Conservation (phyloP, 208 protist genomes). For the Acanthamoeba culbertsoni region DNA sequence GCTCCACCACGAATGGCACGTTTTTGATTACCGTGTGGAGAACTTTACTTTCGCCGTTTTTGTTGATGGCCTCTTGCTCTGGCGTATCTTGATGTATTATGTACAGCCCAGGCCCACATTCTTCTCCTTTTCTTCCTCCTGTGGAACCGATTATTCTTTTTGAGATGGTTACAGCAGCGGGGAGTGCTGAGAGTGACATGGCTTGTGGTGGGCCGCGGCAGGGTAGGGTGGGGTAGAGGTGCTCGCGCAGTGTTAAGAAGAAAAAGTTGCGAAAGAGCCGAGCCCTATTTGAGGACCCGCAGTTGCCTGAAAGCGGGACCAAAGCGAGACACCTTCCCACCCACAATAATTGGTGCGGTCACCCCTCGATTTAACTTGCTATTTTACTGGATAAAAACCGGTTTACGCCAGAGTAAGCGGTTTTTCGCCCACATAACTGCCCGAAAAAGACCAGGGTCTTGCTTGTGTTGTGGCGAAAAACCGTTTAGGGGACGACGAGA, state of each 20-base stretch:
- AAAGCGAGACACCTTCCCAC: neutral
- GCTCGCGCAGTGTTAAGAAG: too few species aligned
- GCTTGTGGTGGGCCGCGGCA: neutral
- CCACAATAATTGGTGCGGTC: neutral
- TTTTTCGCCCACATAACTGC: too few species aligned
- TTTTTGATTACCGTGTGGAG: conserved; percentile 2
- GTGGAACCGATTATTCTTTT: too few species aligned
- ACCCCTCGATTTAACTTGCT: neutral
- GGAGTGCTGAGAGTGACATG: too few species aligned
- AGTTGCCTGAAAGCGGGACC: neutral
- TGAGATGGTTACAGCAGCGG: too few species aligned
- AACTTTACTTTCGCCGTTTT: conserved; percentile 8
- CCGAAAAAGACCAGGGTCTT: neutral
- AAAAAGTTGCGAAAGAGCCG: neutral
- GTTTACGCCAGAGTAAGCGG: neutral
- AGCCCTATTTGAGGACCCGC: neutral
- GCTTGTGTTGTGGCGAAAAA: neutral
- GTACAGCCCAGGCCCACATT: neutral
- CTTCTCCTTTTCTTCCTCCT: too few species aligned
- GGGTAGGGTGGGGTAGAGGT: neutral
- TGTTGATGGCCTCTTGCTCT: neutral
- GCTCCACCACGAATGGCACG: neutral
- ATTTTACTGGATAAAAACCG: neutral
- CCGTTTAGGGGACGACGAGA: neutral
- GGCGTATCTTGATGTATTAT: neutral